Conservation (phyloP, 495 filamentous ascomycete genomes). For the Cladorrhinum samala region DNA sequence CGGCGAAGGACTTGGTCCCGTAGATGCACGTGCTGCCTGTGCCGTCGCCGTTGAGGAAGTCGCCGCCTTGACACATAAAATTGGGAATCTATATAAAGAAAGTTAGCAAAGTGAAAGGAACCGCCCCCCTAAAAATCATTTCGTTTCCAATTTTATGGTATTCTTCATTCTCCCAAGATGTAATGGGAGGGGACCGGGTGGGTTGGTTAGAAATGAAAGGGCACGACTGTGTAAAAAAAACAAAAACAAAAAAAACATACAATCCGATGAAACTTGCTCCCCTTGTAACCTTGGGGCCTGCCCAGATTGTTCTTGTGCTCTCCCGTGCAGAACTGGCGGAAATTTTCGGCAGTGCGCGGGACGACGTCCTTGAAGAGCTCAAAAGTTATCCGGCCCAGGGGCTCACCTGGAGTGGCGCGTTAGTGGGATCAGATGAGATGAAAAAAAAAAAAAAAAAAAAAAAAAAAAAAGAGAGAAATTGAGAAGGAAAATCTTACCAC, state of each 20-base stretch:
- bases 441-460: neutral
- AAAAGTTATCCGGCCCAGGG: conserved; percentile 87
- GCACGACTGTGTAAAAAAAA: too few relatives aligned
- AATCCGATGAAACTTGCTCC: conserved; percentile 88
- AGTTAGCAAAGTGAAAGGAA: too few relatives aligned
- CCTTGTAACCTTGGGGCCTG: conserved; percentile 88
- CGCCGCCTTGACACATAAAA: conserved; percentile 95
- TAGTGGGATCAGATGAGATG: conserved; percentile 5
- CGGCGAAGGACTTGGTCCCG: conserved; percentile 73
- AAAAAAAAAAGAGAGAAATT: neutral
- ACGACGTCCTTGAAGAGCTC: conserved; percentile 82
- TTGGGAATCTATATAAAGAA: conserved; percentile 65
- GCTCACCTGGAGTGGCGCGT: conserved; percentile 55
- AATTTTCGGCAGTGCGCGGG: conserved; percentile 91
- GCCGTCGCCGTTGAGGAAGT: conserved; percentile 92
- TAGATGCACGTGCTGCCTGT: conserved; percentile 86
- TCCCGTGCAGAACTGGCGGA: conserved; percentile 94
- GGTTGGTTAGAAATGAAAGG: too few relatives aligned
- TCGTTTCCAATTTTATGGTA: too few relatives aligned
- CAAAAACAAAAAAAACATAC: conserved; percentile 51
- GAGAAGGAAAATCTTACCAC: conserved; percentile 49
- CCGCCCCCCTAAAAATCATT: too few relatives aligned
- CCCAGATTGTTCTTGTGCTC: conserved; percentile 77
- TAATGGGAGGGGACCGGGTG: too few relatives aligned
- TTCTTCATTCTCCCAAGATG: too few relatives aligned